Conservation (phyloP, 2,329 filamentous ascomycete genomes). For the Nemania bipapillata region DNA sequence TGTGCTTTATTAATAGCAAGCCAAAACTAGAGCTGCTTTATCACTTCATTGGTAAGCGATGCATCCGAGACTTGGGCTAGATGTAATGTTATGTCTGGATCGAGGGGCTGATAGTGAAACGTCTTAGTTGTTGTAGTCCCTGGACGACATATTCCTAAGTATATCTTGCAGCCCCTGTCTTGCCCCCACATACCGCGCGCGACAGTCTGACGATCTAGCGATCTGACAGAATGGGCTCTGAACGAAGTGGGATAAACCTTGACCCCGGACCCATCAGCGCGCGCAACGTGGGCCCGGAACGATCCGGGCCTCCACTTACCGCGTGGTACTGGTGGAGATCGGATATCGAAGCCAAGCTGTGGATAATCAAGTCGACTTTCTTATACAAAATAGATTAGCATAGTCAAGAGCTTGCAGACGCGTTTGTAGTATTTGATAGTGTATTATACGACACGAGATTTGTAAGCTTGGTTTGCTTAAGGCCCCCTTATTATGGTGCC, state of each 20-base stretch:
- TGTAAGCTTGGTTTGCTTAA: neutral
- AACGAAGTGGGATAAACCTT: neutral
- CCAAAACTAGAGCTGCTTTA: neutral
- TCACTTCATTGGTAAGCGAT: neutral
- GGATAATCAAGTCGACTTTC: too few species aligned
- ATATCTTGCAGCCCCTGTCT: neutral
- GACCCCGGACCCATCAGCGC: neutral
- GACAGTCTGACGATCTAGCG: neutral
- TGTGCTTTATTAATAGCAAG: neutral
- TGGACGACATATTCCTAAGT: too few species aligned
- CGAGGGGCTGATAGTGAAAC: too few species aligned
- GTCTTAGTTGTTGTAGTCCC: too few species aligned
- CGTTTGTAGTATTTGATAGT: neutral
- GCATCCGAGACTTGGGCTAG: neutral
- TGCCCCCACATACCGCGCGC: conserved; percentile 8
- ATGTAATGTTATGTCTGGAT: too few species aligned
- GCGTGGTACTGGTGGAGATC: neutral
- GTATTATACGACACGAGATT: neutral
- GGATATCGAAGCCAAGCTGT: neutral
- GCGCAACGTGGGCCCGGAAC: neutral
- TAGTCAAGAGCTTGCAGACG: neutral
- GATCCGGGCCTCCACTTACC: neutral
- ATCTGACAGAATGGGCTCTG: neutral
- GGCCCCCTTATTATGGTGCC: neutral
- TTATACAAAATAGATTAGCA: neutral